Evolutionary conservation across 441 rosid species (phyloP), one percentile per base, ranked within the genome.

Genomic region (Adansonia rubrostipa): DNA sequence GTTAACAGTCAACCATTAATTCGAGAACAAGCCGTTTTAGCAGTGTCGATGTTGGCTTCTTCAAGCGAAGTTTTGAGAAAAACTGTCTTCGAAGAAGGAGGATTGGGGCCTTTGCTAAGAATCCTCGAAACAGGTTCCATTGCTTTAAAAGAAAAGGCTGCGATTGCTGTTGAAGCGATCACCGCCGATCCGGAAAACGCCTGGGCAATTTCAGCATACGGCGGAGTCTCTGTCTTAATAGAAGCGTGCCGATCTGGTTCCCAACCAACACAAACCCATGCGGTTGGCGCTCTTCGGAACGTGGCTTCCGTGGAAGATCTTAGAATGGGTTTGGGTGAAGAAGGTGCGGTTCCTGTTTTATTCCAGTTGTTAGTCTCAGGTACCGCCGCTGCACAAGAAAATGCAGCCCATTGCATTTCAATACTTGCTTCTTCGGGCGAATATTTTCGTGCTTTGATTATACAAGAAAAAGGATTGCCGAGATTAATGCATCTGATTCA

Each of bases 201-300:
- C 0, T 92, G 96, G 95, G 95, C 91, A 6, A 66, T 93, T 71
- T 89, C 92, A 4, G 90, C 95, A 0, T 88, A 92, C 84, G 89
- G 95, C 11, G 95, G 96, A 48, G 84, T 89, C 19, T 47, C 90
- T 1, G 74, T 89, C 0, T 73, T 93, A 66, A 79, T 93, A 68
- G 93, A 93, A 54, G 92, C 95, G 2, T 89, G 92, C 58, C 81
- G 87, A 81, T 89, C 93, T 22, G 90, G 93, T 13, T 89, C 93
- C 0, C 78, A 75, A 22, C 79, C 78, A 15, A 83, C 87, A 5
- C 91, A 91, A 69, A 84, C 87, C 0, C 89, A 87, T 62, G 86
- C 89, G 0, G 87, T 80, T 1, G 95, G 98, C 0, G 93, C 92
- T 51, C 84, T 93, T 66, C 84, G 85, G n/a, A 92, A 93, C 45